These are phyloP conservation scores for Lentithecium fluviatile DNA, from an alignment of 495 filamentous ascomycete genomes.

Conservation along the genomic window DNA sequence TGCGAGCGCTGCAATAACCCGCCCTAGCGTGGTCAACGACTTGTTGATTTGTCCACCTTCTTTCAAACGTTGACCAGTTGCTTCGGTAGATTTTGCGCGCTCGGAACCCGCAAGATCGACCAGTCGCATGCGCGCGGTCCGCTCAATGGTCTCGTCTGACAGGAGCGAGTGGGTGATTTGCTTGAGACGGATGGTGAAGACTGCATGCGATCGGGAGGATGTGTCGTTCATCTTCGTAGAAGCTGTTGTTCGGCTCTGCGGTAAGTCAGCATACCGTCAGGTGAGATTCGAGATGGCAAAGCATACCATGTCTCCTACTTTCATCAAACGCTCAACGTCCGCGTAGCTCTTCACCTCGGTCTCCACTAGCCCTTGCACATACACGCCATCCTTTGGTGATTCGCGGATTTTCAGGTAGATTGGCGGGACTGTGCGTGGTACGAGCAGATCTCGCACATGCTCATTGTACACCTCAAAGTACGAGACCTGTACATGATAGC, in stretches of 20 bases:
- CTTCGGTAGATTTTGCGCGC: slow-evolving; percentile 92
- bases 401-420: slow-evolving; percentile 97
- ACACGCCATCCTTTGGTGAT: slow-evolving; percentile 92
- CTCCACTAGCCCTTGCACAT: slow-evolving; percentile 94
- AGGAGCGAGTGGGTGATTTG: slow-evolving; percentile 94
- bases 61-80: slow-evolving; percentile 82
- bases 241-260: slow-evolving; percentile 75
- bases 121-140: slow-evolving; percentile 86
- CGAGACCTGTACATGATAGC: slow-evolving; percentile 92
- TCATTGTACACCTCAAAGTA: slow-evolving; percentile 99
- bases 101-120: slow-evolving; percentile 96
- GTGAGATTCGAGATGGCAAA: neutral
- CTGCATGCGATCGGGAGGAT: slow-evolving; percentile 87
- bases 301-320: slow-evolving; percentile 66
- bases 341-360: slow-evolving; percentile 74
- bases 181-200: slow-evolving; percentile 97
- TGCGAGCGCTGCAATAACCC: slow-evolving; percentile 94
- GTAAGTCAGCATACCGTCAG: slow-evolving; percentile 9
- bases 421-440: slow-evolving; percentile 70
- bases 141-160: slow-evolving; percentile 93
- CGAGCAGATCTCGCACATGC: slow-evolving; percentile 92
- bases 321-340: slow-evolving; percentile 89
- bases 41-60: slow-evolving; percentile 99
- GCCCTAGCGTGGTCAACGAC: slow-evolving; percentile 89
- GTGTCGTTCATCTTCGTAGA: slow-evolving; percentile 99